Base-by-base conservation (phyloP, 2,329 filamentous ascomycete genomes). In the Penicillium olsonii region DNA sequence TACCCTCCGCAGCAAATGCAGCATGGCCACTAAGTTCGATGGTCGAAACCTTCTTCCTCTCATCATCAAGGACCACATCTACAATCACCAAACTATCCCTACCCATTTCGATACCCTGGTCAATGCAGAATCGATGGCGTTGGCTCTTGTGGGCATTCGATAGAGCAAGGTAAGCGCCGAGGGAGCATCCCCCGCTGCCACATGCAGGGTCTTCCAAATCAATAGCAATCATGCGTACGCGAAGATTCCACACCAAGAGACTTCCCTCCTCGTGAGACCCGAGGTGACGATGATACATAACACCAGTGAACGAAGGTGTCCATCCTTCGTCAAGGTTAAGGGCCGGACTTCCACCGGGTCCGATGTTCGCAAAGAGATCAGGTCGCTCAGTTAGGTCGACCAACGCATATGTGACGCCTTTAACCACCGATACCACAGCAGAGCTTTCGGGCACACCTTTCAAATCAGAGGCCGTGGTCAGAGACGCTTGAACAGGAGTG, bases 101-200 rank as follows among this genome's bases (percentile, higher is more conserved):
- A n/a, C 81, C 82, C 77, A 85, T 84, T 68, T 87, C 83, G 3
- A 84, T 79, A 2, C 83, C 84, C 67, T 86, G 83, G 9, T 48
- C 42, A n/a, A 55, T 50, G 46, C 76, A 78, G 48, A 85, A 71
- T 40, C 73, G 71, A 53, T 79, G 83, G 42, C 60, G 71, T 11
- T 14, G 41, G 9, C 45, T 22, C 39, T 42, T 33, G 17, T 54
- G 66, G 20, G 61, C 62, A 38, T 68, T 67, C 29, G 66, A 57
- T 29, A 78, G 61, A 6, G 76, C 74, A 45, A 85, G 68, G 56
- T 79, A 84, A 51, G 74, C 70, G 8, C 71, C 70, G 50, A 87
- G 65, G 11, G 77, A 76, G 55, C 75, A 76, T 3, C 82, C 80
- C 18, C 83, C 84, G 45, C 78, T 81, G 1, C 83, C 84, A 2